These are phyloP conservation scores for Wickerhamomyces ciferrii DNA, from an alignment of 805 yeast species.

Conservation along the genomic window DNA sequence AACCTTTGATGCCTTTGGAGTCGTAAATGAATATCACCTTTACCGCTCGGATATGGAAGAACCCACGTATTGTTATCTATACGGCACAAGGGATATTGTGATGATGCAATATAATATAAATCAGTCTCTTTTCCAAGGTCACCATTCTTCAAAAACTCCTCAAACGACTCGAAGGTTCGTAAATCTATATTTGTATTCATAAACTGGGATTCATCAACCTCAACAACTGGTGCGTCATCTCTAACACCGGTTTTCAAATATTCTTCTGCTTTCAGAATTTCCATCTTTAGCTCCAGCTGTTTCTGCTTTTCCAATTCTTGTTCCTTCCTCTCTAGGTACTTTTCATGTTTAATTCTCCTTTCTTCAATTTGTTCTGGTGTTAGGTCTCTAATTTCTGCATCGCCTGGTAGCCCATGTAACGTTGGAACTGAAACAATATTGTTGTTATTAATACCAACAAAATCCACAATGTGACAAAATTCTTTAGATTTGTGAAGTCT, in stretches of 20 bases:
- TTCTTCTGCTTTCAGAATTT: conserved; percentile 4
- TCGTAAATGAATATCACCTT: conserved; percentile 20
- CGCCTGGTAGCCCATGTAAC: conserved; percentile 30
- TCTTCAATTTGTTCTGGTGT: conserved; percentile 27
- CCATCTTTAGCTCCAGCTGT: neutral
- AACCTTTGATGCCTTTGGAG: conserved; percentile 13
- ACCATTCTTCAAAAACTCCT: conserved; percentile 21
- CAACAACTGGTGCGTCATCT: conserved; percentile 9
- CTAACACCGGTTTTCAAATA: conserved; percentile 2
- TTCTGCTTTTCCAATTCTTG: conserved; percentile 5
- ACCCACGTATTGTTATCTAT: conserved; percentile 27
- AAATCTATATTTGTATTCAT: conserved; percentile 15
- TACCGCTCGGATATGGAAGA: conserved; percentile 16
- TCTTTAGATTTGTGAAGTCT: conserved; percentile 57
- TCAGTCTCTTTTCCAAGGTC: conserved; percentile 1
- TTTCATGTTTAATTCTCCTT: conserved; percentile 17
- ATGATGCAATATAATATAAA: conserved; percentile 8
- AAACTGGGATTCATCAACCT: conserved; percentile 15
- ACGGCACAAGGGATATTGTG: conserved; percentile 30
- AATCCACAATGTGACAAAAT: conserved; percentile 70
- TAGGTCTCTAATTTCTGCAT: conserved; percentile 21
- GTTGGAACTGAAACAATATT: conserved; percentile 56
- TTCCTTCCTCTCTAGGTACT: conserved; percentile 8
- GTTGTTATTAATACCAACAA: conserved; percentile 55
- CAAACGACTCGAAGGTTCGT: conserved; percentile 33